Evolutionary conservation across 2,329 filamentous ascomycete species (phyloP).

Genomic region (Purpureocillium takamizusanense): DNA sequence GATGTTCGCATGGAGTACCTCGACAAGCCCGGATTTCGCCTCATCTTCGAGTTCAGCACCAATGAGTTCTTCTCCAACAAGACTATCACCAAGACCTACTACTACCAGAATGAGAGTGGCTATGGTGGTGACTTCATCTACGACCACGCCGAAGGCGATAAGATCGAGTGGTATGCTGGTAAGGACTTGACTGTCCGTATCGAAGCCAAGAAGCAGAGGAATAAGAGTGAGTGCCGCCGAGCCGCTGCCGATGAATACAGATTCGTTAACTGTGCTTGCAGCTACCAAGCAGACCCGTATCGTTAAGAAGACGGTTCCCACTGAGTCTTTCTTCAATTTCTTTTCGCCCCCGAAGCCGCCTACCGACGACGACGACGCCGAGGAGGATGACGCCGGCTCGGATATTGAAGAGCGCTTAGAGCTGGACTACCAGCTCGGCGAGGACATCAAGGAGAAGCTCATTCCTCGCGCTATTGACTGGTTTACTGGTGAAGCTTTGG

Average conservation of each 20-base stretch:
- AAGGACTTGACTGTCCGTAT: slow-evolving; percentile 91
- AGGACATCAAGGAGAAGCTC: slow-evolving; percentile 99
- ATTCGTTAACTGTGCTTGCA: slow-evolving; percentile 25
- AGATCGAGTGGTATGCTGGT: slow-evolving; percentile 91
- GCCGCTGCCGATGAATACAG: slow-evolving; percentile 15
- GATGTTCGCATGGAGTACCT: slow-evolving; percentile 99
- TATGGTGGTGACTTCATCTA: slow-evolving; percentile 99
- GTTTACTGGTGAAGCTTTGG: slow-evolving; percentile 97
- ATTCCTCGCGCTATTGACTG: slow-evolving; percentile 98
- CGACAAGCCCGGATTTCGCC: slow-evolving; percentile 92
- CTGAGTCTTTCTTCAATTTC: slow-evolving; percentile 98
- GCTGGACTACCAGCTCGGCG: slow-evolving; percentile 95
- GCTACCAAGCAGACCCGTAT: slow-evolving; percentile 99
- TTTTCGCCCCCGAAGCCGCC: slow-evolving; percentile 92
- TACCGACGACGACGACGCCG: slow-evolving; percentile 56
- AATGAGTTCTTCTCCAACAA: slow-evolving; percentile 99
- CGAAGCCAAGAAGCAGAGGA: slow-evolving; percentile 99
- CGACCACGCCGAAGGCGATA: slow-evolving; percentile 95
- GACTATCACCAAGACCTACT: slow-evolving; percentile 95
- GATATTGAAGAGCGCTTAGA: slow-evolving; percentile 97
- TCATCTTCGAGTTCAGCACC: slow-evolving; percentile 93
- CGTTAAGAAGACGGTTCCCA: slow-evolving; percentile 98
- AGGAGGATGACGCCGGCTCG: slow-evolving; percentile 67
- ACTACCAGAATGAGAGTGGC: slow-evolving; percentile 96
- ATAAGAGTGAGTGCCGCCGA: slow-evolving; percentile 66